Evolutionary conservation across 2,329 filamentous ascomycete genomes (phyloP), one percentile per base, ranked within the genome.

Genomic region (Exophiala alcalophila): DNA sequence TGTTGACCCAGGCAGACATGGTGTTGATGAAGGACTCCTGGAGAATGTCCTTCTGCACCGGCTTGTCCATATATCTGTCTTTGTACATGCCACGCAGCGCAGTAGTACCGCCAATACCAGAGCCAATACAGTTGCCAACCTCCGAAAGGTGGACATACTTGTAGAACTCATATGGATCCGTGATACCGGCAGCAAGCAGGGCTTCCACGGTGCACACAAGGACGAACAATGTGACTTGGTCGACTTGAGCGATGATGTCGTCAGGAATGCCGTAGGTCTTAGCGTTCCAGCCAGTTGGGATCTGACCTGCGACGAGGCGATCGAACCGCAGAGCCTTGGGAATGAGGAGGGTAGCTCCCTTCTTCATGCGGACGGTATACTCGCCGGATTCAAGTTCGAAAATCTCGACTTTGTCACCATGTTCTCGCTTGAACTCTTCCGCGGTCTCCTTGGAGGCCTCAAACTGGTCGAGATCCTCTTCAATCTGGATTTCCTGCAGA

Each of bases 11-110:
- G 11, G 92, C 92, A 57, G 87, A 84, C 91, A 98, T 98, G 42
- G 92, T 98, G 77, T 98, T 98, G 78, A 98, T 97, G 76, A 98
- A 98, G 9, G 92, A 97, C 70, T 98, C 92, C 64, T 98, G 94
- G 10, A 98, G 78, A 63, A 98, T 96, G 63, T 98, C 92, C 71
- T 97, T 98, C 70, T 98, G 94, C 35, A 98, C 80, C 42, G 91
- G 92, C 73, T 90, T 92, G 72, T 98, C 92, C 51, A 97, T 77
- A 80, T 84, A 97, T 47, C 92, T 86, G 66, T 96, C 91, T 69
- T 91, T 92, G 77, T 97, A 95, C 91, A 98, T 98, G 59, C 91
- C 91, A 59, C 89, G 84, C 54, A 98, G 78, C 58, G 92, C 92
- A 59, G 80, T 81, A 49, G 89, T 85, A 70, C 92, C 94, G 77